Evolutionary conservation across 805 yeast genomes (phyloP), one percentile per base, ranked within the genome.

Genomic region (Metschnikowia santaceciliae): DNA sequence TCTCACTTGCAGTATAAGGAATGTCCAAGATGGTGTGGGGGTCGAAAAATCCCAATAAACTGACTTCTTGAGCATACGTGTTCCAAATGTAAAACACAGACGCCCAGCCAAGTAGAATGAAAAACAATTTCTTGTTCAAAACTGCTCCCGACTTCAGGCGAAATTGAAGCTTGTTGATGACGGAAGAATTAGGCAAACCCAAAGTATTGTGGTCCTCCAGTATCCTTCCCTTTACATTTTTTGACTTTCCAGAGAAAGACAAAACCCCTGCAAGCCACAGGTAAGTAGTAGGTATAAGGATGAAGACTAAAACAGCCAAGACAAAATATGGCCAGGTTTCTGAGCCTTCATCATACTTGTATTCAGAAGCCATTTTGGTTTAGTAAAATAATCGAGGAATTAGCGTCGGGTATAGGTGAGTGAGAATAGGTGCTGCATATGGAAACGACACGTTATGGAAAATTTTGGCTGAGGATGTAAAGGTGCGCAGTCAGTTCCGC

Each of bases 321-420:
- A 86, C 80, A 63, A 91, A 91, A 66, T 84, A 90, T 38, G 97
- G 97, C 96, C 97, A 90, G 1, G 94, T 89, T 61, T 88, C 94
- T 46, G 91, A 84, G 54, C 82, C 82, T 66, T 90, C 97, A 71
- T 90, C 97, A 67, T 90, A 90, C 39, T 83, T 82, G 68, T 86
- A 87, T 61, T 84, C 73, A 39, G 76, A 70, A 34, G 72, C 74
- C 76, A 71, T 71, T 36, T 37, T 43, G 40, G 39, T 32, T 42
- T 14, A 11, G 43, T n/a, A 17, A 10, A 17, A 19, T 26, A 35
- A 14, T 10, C 22, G 13, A n/a, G 40, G 22, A 23, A 23, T 13
- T 22, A 15, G 26, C 41, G 47, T 44, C 40, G 47, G 33, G 26
- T 36, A 15, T 15, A 36, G 6, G 40, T 35, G 39, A 44, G 41